A percentile compares a stretch with the other conserved stretches of the same genome.
These are phyloP conservation scores for Aspergillus tanneri DNA, from an alignment of 2,329 filamentous ascomycete species.

Conservation along the genomic window DNA sequence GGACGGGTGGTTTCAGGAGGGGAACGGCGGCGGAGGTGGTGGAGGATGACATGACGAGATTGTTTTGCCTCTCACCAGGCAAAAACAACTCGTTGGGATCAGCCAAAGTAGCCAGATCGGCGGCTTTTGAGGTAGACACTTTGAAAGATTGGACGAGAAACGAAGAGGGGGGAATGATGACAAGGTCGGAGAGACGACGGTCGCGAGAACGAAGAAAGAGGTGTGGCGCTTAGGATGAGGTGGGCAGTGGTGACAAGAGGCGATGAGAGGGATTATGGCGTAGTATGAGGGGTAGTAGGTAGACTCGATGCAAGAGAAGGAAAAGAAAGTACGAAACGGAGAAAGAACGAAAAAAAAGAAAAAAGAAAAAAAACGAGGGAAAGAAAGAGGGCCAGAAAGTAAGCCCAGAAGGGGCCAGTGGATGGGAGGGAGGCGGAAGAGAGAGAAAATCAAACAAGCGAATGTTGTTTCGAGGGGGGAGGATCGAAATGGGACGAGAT, in stretches of 20 bases:
- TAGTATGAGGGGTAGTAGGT: background rate
- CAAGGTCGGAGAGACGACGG: background rate
- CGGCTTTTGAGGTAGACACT: conserved; percentile 23
- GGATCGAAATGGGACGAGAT: conserved; percentile 7
- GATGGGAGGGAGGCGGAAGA: conserved; percentile 2
- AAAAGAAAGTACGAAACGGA: conserved; percentile 7
- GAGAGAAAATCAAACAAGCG: conserved; percentile 11
- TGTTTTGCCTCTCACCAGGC: conserved; percentile 42
- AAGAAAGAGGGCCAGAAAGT: background rate
- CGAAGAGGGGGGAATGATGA: background rate
- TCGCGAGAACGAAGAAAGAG: background rate
- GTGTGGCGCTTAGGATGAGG: conserved; percentile 5
- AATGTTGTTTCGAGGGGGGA: conserved; percentile 3
- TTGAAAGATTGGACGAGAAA: conserved; percentile 12
- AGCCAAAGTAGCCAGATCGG: conserved; percentile 40
- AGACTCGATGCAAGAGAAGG: conserved; percentile 5
- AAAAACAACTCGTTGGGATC: conserved; percentile 44
- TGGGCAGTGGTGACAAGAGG: background rate
- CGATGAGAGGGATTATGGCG: conserved; percentile 1
- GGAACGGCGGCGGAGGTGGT: conserved; percentile 71
- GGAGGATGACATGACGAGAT: conserved; percentile 63
- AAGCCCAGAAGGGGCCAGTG: conserved; percentile 8
- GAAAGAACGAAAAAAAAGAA: background rate
- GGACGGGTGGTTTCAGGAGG: conserved; percentile 78
- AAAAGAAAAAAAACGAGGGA: conserved; percentile 9